These are phyloP conservation scores for Spergularia azorica DNA, from an alignment of 179 eudicot genomes.

Conservation along the genomic window DNA sequence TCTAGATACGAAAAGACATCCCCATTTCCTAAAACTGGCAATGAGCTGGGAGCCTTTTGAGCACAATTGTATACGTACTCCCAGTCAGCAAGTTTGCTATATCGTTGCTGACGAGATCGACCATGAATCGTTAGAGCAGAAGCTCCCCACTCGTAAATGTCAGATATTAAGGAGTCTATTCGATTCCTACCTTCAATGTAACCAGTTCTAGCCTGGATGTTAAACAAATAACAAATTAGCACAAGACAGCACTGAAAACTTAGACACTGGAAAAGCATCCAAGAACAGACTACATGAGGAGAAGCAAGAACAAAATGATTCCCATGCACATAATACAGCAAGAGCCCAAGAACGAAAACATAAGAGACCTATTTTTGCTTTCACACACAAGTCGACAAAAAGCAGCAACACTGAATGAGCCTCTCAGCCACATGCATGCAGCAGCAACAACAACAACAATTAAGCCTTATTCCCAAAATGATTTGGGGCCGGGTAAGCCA, in stretches of 20 bases:
- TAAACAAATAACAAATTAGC: background rate
- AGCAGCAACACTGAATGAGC: background rate
- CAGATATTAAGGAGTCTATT: conserved; percentile 68
- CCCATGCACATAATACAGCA: background rate
- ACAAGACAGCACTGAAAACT: background rate
- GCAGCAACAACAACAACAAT: background rate
- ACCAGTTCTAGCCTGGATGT: conserved; percentile 76
- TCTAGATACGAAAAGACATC: conserved; percentile 88
- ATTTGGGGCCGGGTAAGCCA: too few species aligned
- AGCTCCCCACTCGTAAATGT: conserved; percentile 88
- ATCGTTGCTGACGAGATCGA: conserved; percentile 95
- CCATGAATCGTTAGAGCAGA: conserved; percentile 91
- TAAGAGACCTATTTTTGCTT: background rate
- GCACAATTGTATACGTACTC: conserved; percentile 73
- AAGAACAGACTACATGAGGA: background rate
- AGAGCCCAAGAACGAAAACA: background rate
- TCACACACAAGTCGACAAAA: background rate
- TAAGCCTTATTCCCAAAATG: too few species aligned
- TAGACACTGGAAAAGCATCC: background rate
- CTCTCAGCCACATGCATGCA: background rate
- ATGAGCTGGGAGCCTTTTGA: conserved; percentile 55
- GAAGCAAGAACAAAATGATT: background rate
- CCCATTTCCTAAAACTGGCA: conserved; percentile 91
- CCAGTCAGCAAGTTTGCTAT: conserved; percentile 98
- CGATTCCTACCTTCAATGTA: conserved; percentile 90